phyloP scores from a whole-genome alignment of 1,139 yeast genomes.

The Saccharomyces uvarum region DNA sequence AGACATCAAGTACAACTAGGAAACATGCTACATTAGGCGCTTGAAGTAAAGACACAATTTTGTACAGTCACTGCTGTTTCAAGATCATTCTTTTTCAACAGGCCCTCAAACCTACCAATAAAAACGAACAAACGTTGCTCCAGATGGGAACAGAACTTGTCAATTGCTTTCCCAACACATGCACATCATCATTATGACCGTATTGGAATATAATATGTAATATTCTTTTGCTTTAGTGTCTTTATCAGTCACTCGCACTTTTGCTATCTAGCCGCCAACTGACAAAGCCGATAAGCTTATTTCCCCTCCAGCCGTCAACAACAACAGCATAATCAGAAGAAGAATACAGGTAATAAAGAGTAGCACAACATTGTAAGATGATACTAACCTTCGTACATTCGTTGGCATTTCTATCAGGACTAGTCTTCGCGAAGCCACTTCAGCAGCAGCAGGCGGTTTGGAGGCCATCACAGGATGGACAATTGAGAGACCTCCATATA shows the following conservation, averaged over 20 bases:
- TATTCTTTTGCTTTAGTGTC: neutral
- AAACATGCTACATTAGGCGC: too few species aligned
- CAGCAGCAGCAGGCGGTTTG: neutral
- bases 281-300: slow-evolving; percentile 3
- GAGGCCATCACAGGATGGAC: neutral
- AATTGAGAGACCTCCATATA: slow-evolving; percentile 40
- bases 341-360: neutral
- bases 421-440: neutral
- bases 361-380: neutral
- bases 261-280: neutral
- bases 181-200: neutral
- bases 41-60: too few species aligned
- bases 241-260: neutral
- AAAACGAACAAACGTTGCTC: too few species aligned
- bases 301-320: neutral
- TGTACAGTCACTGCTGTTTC: too few species aligned
- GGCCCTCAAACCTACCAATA: neutral
- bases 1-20: too few species aligned
- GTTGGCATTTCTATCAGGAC: neutral
- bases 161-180: too few species aligned
- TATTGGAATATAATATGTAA: neutral
- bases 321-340: slow-evolving; percentile 7
- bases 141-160: too few species aligned
- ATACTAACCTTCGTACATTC: neutral
- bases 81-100: too few species aligned